These are phyloP conservation scores for Alternaria dauci DNA, from an alignment of 2,329 filamentous ascomycete species.

Conservation along the genomic window DNA sequence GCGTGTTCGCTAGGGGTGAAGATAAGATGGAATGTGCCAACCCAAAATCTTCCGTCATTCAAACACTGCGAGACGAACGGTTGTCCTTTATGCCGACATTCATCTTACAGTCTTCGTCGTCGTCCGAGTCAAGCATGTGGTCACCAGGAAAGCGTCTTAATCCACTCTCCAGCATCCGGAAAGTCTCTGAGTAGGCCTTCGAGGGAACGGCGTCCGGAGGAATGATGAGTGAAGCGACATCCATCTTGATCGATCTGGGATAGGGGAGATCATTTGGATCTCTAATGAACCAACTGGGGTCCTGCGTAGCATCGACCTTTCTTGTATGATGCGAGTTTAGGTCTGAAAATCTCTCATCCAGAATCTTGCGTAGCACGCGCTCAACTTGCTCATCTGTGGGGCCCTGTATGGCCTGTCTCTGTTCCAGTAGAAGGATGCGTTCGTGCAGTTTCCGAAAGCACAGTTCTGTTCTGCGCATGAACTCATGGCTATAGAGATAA, in stretches of 20 bases:
- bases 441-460: constrained; percentile 40
- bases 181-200: constrained; percentile 36
- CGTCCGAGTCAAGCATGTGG: constrained; percentile 2
- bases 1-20: neutral
- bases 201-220: constrained; percentile 43
- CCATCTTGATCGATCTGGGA: constrained; percentile 30
- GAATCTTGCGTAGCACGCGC: constrained; percentile 46
- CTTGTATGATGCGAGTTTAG: constrained; percentile 15
- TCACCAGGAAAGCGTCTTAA: constrained; percentile 30
- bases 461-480: constrained; percentile 43
- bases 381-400: constrained; percentile 48
- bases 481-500: constrained; percentile 35
- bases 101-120: constrained; percentile 8
- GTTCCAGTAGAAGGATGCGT: constrained; percentile 39
- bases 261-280: constrained; percentile 18
- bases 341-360: constrained; percentile 42
- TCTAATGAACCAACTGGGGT: constrained; percentile 31
- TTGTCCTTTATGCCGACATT: neutral
- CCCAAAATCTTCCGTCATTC: neutral
- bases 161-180: constrained; percentile 38
- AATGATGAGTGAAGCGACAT: constrained; percentile 34
- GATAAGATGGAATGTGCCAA: neutral
- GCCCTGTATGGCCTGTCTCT: constrained; percentile 30
- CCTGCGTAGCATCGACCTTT: constrained; percentile 19
- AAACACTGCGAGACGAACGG: constrained; percentile 11